Evolutionary conservation across 2,329 filamentous ascomycete genomes (phyloP).

Genomic region (Dactylella cylindrospora): DNA sequence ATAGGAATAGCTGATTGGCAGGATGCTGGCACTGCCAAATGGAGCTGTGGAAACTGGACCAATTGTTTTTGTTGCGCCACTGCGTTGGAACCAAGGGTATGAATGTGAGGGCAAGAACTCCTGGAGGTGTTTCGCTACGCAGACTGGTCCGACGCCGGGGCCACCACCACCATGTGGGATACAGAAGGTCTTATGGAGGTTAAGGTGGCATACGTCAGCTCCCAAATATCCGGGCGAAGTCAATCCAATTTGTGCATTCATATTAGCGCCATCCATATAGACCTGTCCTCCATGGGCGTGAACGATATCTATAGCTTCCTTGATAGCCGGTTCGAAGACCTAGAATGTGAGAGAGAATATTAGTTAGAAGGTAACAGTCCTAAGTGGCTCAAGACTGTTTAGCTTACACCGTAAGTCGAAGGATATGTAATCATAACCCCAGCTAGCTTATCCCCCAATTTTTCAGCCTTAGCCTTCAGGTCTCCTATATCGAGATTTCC

Average conservation of each 20-base stretch:
- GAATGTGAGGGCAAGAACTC: slow-evolving; percentile 73
- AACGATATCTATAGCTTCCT: slow-evolving; percentile 79
- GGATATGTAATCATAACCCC: slow-evolving; percentile 98
- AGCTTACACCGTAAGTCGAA: slow-evolving; percentile 77
- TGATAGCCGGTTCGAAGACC: slow-evolving; percentile 84
- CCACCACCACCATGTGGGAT: slow-evolving; percentile 95
- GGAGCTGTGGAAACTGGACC: slow-evolving; percentile 77
- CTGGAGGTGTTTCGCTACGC: slow-evolving; percentile 77
- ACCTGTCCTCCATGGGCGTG: slow-evolving; percentile 88
- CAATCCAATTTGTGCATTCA: slow-evolving; percentile 96
- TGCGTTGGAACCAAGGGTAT: slow-evolving; percentile 60
- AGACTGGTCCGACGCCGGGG: slow-evolving; percentile 89
- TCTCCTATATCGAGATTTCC: slow-evolving; percentile 88
- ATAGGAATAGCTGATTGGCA: slow-evolving; percentile 93
- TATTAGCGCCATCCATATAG: slow-evolving; percentile 98
- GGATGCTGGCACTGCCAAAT: slow-evolving; percentile 85
- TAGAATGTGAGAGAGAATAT: slow-evolving; percentile 3
- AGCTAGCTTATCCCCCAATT: slow-evolving; percentile 79
- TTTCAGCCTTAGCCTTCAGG: slow-evolving; percentile 82
- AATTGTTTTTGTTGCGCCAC: slow-evolving; percentile 58
- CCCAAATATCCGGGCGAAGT: slow-evolving; percentile 94
- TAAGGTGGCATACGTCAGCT: slow-evolving; percentile 94
- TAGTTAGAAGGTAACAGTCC: background rate
- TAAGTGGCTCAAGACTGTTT: background rate
- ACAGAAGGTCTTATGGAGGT: slow-evolving; percentile 98